A percentile compares a stretch with the other conserved stretches of the same genome.
These are phyloP conservation scores for Alternaria sp. DNA, from an alignment of 2,329 filamentous ascomycete species.

Conservation along the genomic window DNA sequence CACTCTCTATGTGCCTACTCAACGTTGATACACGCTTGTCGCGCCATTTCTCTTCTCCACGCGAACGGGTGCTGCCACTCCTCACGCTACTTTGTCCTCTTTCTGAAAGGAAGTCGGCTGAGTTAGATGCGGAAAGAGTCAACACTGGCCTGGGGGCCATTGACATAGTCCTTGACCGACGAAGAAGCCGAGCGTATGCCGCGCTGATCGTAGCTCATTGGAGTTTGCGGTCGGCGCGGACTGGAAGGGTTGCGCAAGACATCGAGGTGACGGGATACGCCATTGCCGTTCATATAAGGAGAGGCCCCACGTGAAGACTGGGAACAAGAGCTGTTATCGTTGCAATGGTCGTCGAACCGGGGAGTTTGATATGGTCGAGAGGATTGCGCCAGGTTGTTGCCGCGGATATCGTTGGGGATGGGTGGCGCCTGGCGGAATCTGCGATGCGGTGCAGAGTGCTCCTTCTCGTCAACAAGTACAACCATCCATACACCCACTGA, in stretches of 20 bases:
- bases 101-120: neutral
- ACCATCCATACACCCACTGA: conserved; percentile 82
- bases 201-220: conserved; percentile 22
- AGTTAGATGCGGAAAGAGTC: conserved; percentile 30
- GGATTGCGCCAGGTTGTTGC: conserved; percentile 9
- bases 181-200: conserved; percentile 20
- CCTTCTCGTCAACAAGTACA: conserved; percentile 70
- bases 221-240: conserved; percentile 10
- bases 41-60: conserved; percentile 1
- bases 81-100: conserved; percentile 2
- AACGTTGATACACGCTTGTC: neutral
- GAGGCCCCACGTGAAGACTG: conserved; percentile 1
- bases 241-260: conserved; percentile 19
- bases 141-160: conserved; percentile 19
- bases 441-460: conserved; percentile 29
- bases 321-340: conserved; percentile 10
- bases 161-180: conserved; percentile 19
- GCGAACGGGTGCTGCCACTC: conserved; percentile 1
- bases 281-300: conserved; percentile 11
- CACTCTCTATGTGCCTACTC: neutral
- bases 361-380: conserved; percentile 5
- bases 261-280: conserved; percentile 19
- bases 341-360: conserved; percentile 22
- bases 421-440: conserved; percentile 46
- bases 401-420: conserved; percentile 39